Conservation (phyloP, 2,329 filamentous ascomycete genomes). For the Trichoderma citrinoviride region DNA sequence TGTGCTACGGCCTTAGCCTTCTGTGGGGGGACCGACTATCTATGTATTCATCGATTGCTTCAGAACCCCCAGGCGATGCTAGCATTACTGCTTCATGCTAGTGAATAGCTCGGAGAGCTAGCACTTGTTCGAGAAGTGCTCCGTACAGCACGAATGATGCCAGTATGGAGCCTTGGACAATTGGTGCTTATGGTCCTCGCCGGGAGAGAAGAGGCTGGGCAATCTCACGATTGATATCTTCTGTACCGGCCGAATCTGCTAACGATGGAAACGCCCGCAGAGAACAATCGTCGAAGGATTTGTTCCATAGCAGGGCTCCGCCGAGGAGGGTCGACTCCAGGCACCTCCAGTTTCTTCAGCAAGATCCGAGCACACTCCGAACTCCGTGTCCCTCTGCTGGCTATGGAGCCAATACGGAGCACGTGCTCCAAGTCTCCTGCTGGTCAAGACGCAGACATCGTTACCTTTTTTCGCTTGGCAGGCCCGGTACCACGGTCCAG, state of each 20-base stretch:
- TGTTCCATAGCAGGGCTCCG: neutral
- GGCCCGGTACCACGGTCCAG: slow-evolving; percentile 8
- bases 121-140: neutral
- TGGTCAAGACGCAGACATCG: neutral
- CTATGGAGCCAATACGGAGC: slow-evolving; percentile 1
- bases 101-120: slow-evolving; percentile 3
- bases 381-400: neutral
- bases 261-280: slow-evolving; percentile 7
- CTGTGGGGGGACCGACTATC: neutral
- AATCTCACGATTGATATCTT: neutral
- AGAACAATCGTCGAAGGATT: neutral
- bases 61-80: neutral
- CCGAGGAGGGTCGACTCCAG: neutral
- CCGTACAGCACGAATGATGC: neutral
- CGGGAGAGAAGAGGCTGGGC: neutral
- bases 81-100: neutral
- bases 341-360: neutral
- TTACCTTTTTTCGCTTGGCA: slow-evolving; percentile 2
- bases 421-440: neutral
- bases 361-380: neutral
- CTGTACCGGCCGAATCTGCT: slow-evolving; percentile 6
- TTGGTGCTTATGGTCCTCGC: slow-evolving; percentile 15
- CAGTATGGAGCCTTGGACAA: slow-evolving; percentile 1
- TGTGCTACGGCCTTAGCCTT: slow-evolving; percentile 1
- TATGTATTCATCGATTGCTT: slow-evolving; percentile 7